Evolutionary conservation across 345 rosid species (phyloP), one percentile per base, ranked within the genome.

Genomic region (Syzygium oleosum): DNA sequence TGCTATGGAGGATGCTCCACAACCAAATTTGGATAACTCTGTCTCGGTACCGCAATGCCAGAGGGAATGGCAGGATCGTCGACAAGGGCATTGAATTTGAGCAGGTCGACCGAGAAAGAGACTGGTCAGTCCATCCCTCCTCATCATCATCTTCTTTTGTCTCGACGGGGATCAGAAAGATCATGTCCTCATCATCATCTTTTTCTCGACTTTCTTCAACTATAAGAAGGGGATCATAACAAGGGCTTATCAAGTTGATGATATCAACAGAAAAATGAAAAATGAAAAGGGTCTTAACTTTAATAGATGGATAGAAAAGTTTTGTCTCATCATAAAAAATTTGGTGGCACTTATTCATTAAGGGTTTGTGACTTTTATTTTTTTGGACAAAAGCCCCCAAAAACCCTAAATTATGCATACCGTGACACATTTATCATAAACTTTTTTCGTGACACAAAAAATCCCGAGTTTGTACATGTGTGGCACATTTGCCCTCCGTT

Each of bases 51-150:
- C 86, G 91, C 38, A 94, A 95, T 2, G 97, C 97, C 84, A 92
- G 87, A 86, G 97, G 99, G 23, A 91, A 68, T 77, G 92, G 84
- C 55, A 88, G 94, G 90, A 94, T 95, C 86, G 88, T 95, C 31
- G 97, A 96, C 90, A 94, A 90, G 86, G 92, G 93, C 88, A 93
- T 95, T 29, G 97, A 95, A n/a, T 95, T 95, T 38, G 97, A 95
- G 2, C 98, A 96, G 88, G 95, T 96, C 9, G 99, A 95, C 87
- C 84, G 97, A 51, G 97, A 97, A 89, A 90, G 88, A 29, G 88
- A 90, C 84, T 94, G 97, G 96, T 93, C 22, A 31, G 78, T 80
- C 2, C n/a, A 13, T 16, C 21, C 53, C 22, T 34, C 79, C 46
- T 22, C 10, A 4, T 3, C 12, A 34, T 21, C 23, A 17, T 31